phyloP scores from a whole-genome alignment of 2,329 filamentous ascomycete genomes.

The Anthostomella pinea region DNA sequence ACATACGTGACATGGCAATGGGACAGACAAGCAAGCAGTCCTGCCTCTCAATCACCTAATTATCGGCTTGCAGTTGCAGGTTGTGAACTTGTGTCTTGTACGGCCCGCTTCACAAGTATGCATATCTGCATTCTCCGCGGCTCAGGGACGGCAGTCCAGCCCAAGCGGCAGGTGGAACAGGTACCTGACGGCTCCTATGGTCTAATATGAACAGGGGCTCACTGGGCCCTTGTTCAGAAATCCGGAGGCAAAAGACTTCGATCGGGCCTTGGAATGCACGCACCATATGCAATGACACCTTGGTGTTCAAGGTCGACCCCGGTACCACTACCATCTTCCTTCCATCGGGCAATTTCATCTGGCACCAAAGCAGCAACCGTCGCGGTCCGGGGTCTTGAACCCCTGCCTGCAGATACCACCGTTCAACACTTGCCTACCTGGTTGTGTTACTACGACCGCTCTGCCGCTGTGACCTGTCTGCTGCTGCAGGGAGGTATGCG shows the following conservation, averaged over 20 bases:
- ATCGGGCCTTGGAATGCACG: slow-evolving; percentile 21
- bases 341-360: slow-evolving; percentile 45
- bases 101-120: neutral
- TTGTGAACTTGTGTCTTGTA: neutral
- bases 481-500: no score
- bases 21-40: neutral
- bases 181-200: no score
- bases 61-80: no score
- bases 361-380: slow-evolving; percentile 35
- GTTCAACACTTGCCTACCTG: slow-evolving; percentile 7
- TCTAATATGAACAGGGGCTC: slow-evolving; percentile 1
- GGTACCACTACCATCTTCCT: slow-evolving; percentile 29
- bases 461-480: no score
- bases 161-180: no score
- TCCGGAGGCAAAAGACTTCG: slow-evolving; percentile 13
- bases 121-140: no score
- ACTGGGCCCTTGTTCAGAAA: slow-evolving; percentile 1
- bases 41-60: neutral
- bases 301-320: slow-evolving; percentile 30
- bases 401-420: slow-evolving; percentile 22
- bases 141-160: no score
- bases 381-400: slow-evolving; percentile 29
- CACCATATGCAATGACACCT: slow-evolving; percentile 30
- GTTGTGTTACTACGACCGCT: slow-evolving; percentile 10
- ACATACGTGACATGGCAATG: neutral